Percentiles rank a stretch among this genome's conserved stretches.
Evolutionary conservation across 306 rosid species (phyloP).

Genomic region (Rubus parviflorus): DNA sequence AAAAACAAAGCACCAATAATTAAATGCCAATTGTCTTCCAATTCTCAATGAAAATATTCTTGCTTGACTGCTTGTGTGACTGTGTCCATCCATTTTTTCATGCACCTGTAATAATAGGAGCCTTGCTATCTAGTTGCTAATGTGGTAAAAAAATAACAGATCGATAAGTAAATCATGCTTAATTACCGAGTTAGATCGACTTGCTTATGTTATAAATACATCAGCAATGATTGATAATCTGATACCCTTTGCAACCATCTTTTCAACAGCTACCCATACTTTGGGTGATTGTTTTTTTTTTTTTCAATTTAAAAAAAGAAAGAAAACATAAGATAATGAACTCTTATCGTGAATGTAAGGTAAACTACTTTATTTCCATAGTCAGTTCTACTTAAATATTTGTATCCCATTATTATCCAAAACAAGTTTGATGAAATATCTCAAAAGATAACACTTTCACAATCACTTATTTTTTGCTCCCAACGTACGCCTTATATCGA

Average conservation of each 20-base stretch:
- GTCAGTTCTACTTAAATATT: too few relatives aligned
- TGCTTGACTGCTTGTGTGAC: slow-evolving; percentile 11
- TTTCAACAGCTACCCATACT: not conserved
- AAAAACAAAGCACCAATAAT: not conserved
- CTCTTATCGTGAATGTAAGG: too few relatives aligned
- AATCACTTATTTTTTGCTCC: not conserved
- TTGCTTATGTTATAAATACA: not conserved
- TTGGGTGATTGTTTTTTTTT: too few relatives aligned
- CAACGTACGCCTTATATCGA: not conserved
- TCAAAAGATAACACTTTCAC: not conserved
- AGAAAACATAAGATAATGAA: too few relatives aligned
- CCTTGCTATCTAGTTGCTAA: not conserved
- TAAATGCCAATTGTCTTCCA: not conserved
- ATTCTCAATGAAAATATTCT: not conserved
- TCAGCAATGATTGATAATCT: not conserved
- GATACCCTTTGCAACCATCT: not conserved
- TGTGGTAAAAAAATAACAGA: not conserved
- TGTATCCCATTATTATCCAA: too few relatives aligned
- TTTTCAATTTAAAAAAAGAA: too few relatives aligned
- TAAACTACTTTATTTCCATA: too few relatives aligned
- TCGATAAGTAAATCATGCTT: not conserved
- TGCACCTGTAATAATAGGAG: not conserved
- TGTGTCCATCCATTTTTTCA: not conserved
- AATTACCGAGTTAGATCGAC: not conserved
- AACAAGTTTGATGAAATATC: too few relatives aligned